These are phyloP conservation scores for Sporothrix humicola DNA, from an alignment of 2,329 filamentous ascomycete species.

Conservation along the genomic window DNA sequence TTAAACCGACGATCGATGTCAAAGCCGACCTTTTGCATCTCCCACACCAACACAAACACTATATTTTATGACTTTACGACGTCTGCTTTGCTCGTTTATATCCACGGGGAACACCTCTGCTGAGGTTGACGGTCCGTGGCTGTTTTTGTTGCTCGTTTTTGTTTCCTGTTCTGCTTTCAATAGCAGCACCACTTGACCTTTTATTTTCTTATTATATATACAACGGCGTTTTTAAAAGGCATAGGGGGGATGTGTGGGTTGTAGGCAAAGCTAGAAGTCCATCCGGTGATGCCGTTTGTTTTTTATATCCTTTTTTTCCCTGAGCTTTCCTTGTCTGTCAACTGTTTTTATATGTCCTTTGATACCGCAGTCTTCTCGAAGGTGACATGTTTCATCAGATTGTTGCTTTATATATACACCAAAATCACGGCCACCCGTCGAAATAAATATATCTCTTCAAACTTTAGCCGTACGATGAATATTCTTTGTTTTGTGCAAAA, in stretches of 20 bases:
- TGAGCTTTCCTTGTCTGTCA: background rate
- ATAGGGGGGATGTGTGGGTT: background rate
- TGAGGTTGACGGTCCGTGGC: background rate
- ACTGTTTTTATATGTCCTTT: background rate
- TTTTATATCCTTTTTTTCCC: background rate
- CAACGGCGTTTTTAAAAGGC: slow-evolving; percentile 22
- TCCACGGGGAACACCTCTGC: background rate
- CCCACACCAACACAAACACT: background rate
- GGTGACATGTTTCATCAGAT: slow-evolving; percentile 3
- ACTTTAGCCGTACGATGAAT: background rate
- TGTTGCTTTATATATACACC: slow-evolving; percentile 2
- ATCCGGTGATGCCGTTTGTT: slow-evolving; percentile 4
- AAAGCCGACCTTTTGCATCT: background rate
- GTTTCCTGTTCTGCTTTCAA: background rate
- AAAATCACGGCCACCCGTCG: slow-evolving; percentile 10
- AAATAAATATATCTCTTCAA: background rate
- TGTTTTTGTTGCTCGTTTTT: background rate
- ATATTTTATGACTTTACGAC: slow-evolving; percentile 26
- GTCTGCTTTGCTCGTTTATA: slow-evolving; percentile 24
- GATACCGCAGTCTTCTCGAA: slow-evolving; percentile 16
- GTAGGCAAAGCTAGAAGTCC: background rate
- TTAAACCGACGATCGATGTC: no score
- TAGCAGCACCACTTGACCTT: background rate
- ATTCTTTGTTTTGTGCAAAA: background rate
- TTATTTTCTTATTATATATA: background rate